Conservation (phyloP, 2,329 filamentous ascomycete genomes). For the Hymenoscyphus albidus region DNA sequence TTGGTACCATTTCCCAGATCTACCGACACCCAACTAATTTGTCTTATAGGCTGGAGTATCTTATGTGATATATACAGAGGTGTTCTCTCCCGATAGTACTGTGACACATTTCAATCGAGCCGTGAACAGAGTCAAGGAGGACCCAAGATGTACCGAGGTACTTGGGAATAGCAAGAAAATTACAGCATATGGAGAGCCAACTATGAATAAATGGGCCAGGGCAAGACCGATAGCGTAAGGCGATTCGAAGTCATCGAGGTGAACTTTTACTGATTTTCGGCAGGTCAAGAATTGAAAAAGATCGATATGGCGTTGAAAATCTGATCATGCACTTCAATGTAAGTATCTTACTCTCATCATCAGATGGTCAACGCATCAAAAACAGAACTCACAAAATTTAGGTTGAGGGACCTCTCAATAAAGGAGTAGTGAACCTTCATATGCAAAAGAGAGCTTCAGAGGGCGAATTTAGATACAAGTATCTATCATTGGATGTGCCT, state of each 20-base stretch:
- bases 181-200: conserved; percentile 75
- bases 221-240: conserved; percentile 57
- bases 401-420: conserved; percentile 73
- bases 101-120: conserved; percentile 85
- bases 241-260: background rate
- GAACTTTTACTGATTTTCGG: conserved; percentile 30
- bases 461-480: conserved; percentile 75
- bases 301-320: conserved; percentile 73
- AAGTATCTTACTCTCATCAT: conserved; percentile 12
- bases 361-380: background rate
- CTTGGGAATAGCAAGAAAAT: conserved; percentile 75
- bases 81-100: conserved; percentile 81
- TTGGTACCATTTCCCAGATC: conserved; percentile 39
- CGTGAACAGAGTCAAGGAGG: conserved; percentile 71
- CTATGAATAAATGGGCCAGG: conserved; percentile 74
- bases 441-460: conserved; percentile 63
- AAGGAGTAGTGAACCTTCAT: conserved; percentile 72
- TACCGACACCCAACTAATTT: conserved; percentile 16
- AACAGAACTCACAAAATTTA: conserved; percentile 34
- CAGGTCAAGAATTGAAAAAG: conserved; percentile 64
- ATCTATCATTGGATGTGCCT: conserved; percentile 75
- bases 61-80: conserved; percentile 75
- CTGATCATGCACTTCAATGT: conserved; percentile 82
- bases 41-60: conserved; percentile 63
- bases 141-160: conserved; percentile 65